Evolutionary conservation across 2,329 filamentous ascomycete species (phyloP).

Genomic region (Aspergillus neotritici): DNA sequence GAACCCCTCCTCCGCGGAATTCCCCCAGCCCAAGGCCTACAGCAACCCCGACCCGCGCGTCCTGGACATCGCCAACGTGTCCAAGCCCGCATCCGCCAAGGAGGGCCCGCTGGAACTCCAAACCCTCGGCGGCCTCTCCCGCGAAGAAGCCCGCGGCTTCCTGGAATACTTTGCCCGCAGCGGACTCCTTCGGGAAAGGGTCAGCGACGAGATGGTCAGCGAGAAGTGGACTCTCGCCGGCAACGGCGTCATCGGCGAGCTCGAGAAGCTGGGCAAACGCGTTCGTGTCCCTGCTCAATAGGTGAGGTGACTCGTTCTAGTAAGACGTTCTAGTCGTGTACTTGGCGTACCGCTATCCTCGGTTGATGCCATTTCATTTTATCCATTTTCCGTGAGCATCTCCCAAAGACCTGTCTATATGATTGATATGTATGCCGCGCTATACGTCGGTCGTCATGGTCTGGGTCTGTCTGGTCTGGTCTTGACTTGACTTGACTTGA

Average conservation of each 20-base stretch:
- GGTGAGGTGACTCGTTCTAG: neutral
- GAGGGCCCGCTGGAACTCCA: conserved; percentile 41
- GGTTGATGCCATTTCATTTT: no score
- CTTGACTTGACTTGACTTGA: conserved; percentile 20
- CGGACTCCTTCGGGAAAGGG: conserved; percentile 65
- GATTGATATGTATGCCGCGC: neutral
- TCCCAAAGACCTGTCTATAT: neutral
- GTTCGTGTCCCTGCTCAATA: conserved; percentile 29
- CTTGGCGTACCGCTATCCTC: neutral
- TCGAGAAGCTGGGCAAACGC: conserved; percentile 62
- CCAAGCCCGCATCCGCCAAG: conserved; percentile 24
- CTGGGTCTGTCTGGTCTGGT: conserved; percentile 8
- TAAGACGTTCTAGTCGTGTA: neutral
- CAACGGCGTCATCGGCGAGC: conserved; percentile 75
- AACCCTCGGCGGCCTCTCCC: conserved; percentile 63
- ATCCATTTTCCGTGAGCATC: no score
- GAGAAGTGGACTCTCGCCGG: conserved; percentile 83
- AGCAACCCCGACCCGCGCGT: conserved; percentile 49
- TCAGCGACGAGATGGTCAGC: conserved; percentile 65
- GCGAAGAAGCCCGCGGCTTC: conserved; percentile 67
- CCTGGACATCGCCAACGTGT: conserved; percentile 36
- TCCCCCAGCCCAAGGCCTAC: conserved; percentile 49
- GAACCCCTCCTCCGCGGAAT: conserved; percentile 33
- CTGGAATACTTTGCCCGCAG: conserved; percentile 93
- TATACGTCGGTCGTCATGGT: neutral